Base-by-base conservation (phyloP, 1,284 basidiomycete genomes). In the Pholiota adiposa region DNA sequence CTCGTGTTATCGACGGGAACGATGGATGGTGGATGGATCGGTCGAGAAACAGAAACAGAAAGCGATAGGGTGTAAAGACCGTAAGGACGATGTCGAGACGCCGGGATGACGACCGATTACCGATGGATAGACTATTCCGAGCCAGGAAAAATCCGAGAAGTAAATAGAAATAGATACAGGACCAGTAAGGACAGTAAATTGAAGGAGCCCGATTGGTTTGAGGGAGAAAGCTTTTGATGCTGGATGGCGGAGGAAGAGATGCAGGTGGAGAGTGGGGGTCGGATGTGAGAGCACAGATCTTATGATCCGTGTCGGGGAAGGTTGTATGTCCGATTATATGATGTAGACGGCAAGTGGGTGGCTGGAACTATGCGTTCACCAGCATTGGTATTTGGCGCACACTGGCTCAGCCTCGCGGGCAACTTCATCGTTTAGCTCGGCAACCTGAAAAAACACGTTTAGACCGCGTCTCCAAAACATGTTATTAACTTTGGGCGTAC, bases 351-450 rank as follows among this genome's bases (percentile, higher is more conserved):
- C 11, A 27, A n/a, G 38, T 9, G 25, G 25, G 6, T 29, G 21
- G 14, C 44, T 56, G 48, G 36, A 19, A 16, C 16, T 43, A 18
- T 14, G 34, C 23, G 49, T 61, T 68, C 62, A 75, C 56, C 63
- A 53, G 65, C 73, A 75, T 59, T 27, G 48, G 25, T 51, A 70
- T 38, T 63, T 58, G 36, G 63, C 65, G 41, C 71, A 74, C 23
- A 66, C 56, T 19, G 73, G 73, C 36, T 70, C 64, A n/a, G 72
- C 64, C 34, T 74, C 70, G 21, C 72, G 70, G 33, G 68, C 66
- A 34, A 69, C 58, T 36, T 59, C 65, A 16, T 56, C 34, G 33
- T 59, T 51, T 36, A 58, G 50, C 52, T 64, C 65, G 29, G 50
- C 50, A 31, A 46, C 57, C 65, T 69, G 16, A 21, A 46, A 50